Evolutionary conservation across 2,329 filamentous ascomycete species (phyloP), one percentile per base, ranked within the genome.

Genomic region (Ceratocystis papillata): DNA sequence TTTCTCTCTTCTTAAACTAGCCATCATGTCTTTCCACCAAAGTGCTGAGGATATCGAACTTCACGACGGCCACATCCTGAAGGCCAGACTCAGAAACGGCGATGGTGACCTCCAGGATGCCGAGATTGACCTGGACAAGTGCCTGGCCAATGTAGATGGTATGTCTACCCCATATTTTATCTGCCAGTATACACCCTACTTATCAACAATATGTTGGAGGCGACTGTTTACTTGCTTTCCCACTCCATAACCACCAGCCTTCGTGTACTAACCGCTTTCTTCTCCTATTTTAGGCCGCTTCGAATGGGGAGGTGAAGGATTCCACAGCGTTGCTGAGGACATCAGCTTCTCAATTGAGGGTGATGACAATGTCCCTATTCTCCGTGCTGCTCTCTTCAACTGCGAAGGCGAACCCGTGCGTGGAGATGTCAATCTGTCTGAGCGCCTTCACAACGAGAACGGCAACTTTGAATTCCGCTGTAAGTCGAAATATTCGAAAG

Each of bases 71-170:
- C 76, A 79, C 73, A 77, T 80, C 70, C 80, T 83, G 67, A 73
- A 69, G 30, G 79, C 77, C 67, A 69, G 72, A 60, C 77, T 80
- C 46, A 70, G 68, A 48, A 76, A 78, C 46, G 62, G 72, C 0
- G 74, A 80, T 0, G 81, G 81, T 45, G 74, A 83, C 22, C 65
- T 68, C 1, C 65, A 74, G 1, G 68, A 74, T 7, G 73, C 76
- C 46, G 77, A 86, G 69, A 69, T 85, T 69, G 84, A 86, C 75
- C 77, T 86, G 3, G 72, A 78, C 4, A 79, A 83, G 76, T 74
- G 79, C 68, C 76, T 86, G 64, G 73, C 73, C 67, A 85, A 85
- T 74, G 70, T 78, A 22, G 71, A 81, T 69, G 83, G 83, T 30
- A 67, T 57, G 59, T n/a, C 44, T 30, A 33, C 28, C 77, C 5